Percentiles rank a stretch among this genome's conserved stretches.
phyloP scores from a whole-genome alignment of 345 rosid genomes.

The Mangifera indica region DNA sequence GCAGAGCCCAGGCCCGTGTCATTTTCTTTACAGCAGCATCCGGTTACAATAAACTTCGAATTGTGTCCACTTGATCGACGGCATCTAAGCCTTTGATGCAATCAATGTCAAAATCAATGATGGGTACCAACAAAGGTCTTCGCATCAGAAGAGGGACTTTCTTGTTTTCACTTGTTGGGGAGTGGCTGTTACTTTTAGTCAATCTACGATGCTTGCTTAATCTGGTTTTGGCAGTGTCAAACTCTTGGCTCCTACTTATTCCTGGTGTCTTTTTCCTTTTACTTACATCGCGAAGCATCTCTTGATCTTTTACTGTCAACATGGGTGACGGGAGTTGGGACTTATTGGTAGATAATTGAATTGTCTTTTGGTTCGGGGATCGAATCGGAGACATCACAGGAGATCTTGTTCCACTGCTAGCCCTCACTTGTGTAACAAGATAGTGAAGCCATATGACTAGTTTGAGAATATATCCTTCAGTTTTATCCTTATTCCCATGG shows the following conservation, averaged over 20 bases:
- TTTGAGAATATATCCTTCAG: conserved; percentile 73
- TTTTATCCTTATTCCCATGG: conserved; percentile 92
- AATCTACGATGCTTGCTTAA: conserved; percentile 73
- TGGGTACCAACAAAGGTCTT: conserved; percentile 67
- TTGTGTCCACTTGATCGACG: conserved; percentile 86
- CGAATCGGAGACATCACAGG: conserved; percentile 82
- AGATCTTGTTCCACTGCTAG: conserved; percentile 64
- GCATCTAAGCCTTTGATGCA: conserved; percentile 81
- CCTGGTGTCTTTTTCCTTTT: conserved; percentile 85
- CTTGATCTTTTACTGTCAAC: conserved; percentile 79
- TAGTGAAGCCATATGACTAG: conserved; percentile 90
- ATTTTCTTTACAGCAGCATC: not conserved
- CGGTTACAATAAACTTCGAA: conserved; percentile 47
- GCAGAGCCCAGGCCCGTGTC: not conserved
- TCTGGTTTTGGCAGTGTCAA: conserved; percentile 61
- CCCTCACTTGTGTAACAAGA: conserved; percentile 75
- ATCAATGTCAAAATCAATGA: conserved; percentile 72
- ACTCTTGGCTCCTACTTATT: conserved; percentile 96
- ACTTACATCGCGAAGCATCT: conserved; percentile 87
- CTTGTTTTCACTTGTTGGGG: conserved; percentile 56
- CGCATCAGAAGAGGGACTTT: conserved; percentile 65
- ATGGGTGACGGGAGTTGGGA: conserved; percentile 44
- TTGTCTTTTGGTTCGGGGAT: conserved; percentile 64
- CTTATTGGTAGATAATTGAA: conserved; percentile 46
- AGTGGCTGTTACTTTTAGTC: conserved; percentile 92